Base-by-base conservation (phyloP, 2,329 filamentous ascomycete genomes). In the Xylaria sp. region DNA sequence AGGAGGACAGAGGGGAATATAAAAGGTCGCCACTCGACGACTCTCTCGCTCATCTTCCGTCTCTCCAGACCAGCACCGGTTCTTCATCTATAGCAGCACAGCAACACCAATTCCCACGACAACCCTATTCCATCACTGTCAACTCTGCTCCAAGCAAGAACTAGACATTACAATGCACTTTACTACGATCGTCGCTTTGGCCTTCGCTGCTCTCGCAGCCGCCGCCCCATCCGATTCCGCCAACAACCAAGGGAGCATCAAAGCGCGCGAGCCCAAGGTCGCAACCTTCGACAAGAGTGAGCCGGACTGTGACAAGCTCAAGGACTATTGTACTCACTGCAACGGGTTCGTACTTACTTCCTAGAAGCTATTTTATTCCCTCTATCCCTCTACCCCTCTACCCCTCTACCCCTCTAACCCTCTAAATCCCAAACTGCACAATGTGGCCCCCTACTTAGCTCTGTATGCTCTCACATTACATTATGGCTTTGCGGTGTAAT, bases 301-400 rank as follows among this genome's bases (percentile, higher is more conserved):
- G 44, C 75, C 76, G 16, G 63, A 78, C 66, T 78, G 75, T 42
- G 21, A 62, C 2, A 13, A 63, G 18, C 21, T 77, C 42, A 27
- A 75, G 69, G 47, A 69, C 2, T 74, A 75, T 65, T 77, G 76
- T 71, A 73, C 69, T 32, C 69, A 72, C 58, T 70, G 72, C 54
- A 63, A 70, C 13, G 66, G 40, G 71, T 72, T 42, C 63, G 69
- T 68, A 50, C n/a, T 57, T 23, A 40, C 40, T 42, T n/a, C 25
- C 54, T 25, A 44, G 29, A n/a, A n/a, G n/a, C n/a, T n/a, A n/a
- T n/a, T n/a, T n/a, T 50, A 18, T 18, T 32, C 21, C 58, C 47
- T 6, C n/a, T 13, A 18, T 44, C 4, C 32, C 32, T 10, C 42
- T n/a, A 1, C 37, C 37, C 12, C 18, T 35, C 35, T 13, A 18